These are phyloP conservation scores for Pestalotiopsis fici DNA, from an alignment of 2,329 filamentous ascomycete genomes.

Conservation along the genomic window DNA sequence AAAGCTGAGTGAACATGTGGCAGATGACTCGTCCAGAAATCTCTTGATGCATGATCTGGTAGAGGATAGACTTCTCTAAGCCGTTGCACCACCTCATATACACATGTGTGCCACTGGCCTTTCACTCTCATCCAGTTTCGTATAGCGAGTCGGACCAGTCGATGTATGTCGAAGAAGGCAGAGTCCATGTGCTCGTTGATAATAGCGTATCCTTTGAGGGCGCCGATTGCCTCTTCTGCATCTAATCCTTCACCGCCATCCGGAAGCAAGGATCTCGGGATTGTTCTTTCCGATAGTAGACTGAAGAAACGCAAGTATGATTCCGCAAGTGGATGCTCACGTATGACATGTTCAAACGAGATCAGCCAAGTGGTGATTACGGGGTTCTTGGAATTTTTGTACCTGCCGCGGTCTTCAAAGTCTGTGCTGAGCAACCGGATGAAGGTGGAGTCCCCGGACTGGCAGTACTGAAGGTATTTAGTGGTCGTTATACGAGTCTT, in stretches of 20 bases:
- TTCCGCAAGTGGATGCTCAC: background rate
- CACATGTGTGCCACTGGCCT: background rate
- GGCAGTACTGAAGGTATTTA: slow-evolving; percentile 27
- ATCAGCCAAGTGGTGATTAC: slow-evolving; percentile 33
- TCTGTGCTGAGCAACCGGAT: slow-evolving; percentile 26
- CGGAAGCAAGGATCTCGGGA: background rate
- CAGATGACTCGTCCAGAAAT: slow-evolving; percentile 6
- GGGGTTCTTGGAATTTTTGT: slow-evolving; percentile 25
- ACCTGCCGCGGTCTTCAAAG: slow-evolving; percentile 30
- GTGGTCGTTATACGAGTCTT: slow-evolving; percentile 20
- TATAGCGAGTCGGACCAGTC: slow-evolving; percentile 12
- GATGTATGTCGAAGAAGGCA: background rate
- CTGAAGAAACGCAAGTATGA: background rate
- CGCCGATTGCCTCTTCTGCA: background rate
- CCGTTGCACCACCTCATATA: background rate
- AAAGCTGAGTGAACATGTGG: background rate
- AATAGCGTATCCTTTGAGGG: background rate
- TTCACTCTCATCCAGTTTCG: slow-evolving; percentile 11
- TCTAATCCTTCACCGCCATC: background rate
- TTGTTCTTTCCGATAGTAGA: background rate
- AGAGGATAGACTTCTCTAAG: slow-evolving; percentile 1
- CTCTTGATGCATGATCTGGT: background rate
- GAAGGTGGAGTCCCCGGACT: slow-evolving; percentile 18
- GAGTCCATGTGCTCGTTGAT: background rate
- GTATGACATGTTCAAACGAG: background rate